These are phyloP conservation scores for Circinella minor DNA, from an alignment of 371 early-diverging fungal species.

Conservation along the genomic window DNA sequence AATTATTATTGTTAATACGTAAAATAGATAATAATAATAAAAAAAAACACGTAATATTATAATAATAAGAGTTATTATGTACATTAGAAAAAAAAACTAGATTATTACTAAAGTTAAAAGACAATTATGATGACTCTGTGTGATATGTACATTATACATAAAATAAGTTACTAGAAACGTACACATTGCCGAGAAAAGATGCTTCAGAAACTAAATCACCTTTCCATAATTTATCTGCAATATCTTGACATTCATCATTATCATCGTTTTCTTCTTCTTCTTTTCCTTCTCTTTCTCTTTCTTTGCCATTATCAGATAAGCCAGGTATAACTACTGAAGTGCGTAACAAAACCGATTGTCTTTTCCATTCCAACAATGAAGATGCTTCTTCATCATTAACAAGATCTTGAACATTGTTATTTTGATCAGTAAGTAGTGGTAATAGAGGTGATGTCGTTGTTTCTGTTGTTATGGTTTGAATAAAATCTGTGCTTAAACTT, in stretches of 20 bases:
- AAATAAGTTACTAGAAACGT: background rate
- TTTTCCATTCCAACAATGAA: slow-evolving; percentile 36
- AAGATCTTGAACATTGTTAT: background rate
- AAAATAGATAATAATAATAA: too few relatives aligned
- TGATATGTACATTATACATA: background rate
- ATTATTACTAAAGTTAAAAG: too few relatives aligned
- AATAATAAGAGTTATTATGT: too few relatives aligned
- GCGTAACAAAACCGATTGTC: slow-evolving; percentile 26
- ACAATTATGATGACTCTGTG: background rate
- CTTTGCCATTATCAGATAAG: slow-evolving; percentile 20
- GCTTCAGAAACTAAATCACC: slow-evolving; percentile 33
- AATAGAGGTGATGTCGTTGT: slow-evolving; percentile 1
- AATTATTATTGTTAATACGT: background rate
- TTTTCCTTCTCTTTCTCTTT: slow-evolving; percentile 10
- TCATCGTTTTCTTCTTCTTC: slow-evolving; percentile 10
- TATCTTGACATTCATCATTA: slow-evolving; percentile 14
- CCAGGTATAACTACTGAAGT: slow-evolving; percentile 25
- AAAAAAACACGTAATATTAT: too few relatives aligned
- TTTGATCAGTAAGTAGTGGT: background rate
- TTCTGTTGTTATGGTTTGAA: background rate
- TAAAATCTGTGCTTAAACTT: slow-evolving; percentile 9
- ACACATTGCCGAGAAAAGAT: slow-evolving; percentile 41
- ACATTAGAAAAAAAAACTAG: background rate
- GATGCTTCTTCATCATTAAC: slow-evolving; percentile 6
- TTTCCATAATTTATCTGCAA: slow-evolving; percentile 29